phyloP scores from a whole-genome alignment of 1,139 yeast species.

The Martiniozyma asiatica region DNA sequence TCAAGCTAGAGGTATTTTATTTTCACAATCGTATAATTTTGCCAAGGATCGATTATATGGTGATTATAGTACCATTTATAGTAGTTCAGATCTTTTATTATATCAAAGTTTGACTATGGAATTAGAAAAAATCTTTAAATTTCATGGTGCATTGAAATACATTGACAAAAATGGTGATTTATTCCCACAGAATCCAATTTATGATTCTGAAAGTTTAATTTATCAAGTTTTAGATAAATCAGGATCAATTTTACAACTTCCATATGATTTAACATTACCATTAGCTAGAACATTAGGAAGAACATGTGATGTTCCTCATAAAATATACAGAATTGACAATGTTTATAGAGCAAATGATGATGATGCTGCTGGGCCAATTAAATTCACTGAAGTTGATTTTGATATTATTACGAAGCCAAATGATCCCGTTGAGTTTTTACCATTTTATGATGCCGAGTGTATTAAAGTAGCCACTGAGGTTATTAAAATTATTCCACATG shows the following conservation, averaged over 20 bases:
- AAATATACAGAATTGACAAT: conserved; percentile 62
- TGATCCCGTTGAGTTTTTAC: conserved; percentile 27
- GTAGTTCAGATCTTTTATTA: conserved; percentile 29
- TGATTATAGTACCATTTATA: conserved; percentile 21
- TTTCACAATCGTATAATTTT: conserved; percentile 69
- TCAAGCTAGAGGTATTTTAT: conserved; percentile 77
- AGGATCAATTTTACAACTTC: conserved; percentile 79
- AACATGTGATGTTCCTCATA: conserved; percentile 39
- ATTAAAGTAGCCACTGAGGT: conserved; percentile 72
- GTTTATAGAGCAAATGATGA: conserved; percentile 61
- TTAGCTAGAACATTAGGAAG: conserved; percentile 76
- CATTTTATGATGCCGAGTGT: conserved; percentile 76
- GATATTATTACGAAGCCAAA: conserved; percentile 50
- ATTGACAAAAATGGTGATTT: conserved; percentile 44
- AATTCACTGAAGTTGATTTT: conserved; percentile 73
- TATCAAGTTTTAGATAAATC: conserved; percentile 75
- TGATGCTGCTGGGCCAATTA: conserved; percentile 61
- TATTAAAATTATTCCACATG: conserved; percentile 50
- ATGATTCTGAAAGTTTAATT: conserved; percentile 46
- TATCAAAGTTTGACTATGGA: conserved; percentile 42
- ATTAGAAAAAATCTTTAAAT: conserved; percentile 47
- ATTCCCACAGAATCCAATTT: conserved; percentile 74
- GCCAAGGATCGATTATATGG: conserved; percentile 81
- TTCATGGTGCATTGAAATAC: conserved; percentile 81
- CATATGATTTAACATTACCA: conserved; percentile 82